Evolutionary conservation across 2,329 filamentous ascomycete genomes (phyloP), one percentile per base, ranked within the genome.

Genomic region (Pyricularia grisea): DNA sequence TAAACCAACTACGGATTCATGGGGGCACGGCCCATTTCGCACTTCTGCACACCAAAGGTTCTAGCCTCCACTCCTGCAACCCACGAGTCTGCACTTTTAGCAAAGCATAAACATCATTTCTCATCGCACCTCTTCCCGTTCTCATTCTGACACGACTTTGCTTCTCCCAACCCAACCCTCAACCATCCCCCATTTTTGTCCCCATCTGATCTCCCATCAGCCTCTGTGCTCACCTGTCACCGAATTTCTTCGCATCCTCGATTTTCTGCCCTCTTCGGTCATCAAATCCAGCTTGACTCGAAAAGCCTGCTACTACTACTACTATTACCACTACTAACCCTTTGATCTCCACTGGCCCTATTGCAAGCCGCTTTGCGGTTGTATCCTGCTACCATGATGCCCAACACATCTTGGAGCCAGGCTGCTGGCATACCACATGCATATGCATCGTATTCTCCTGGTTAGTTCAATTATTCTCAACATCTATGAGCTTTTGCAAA

Each of bases 351-450:
- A 55, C 42, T 55, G 42, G 42, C 42, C 42, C n/a, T 2, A n/a
- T 9, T 55, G 42, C 42, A 55, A n/a, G 20, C 42, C 65, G 31
- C 31, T 66, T 36, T 25, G 65, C 65, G 65, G 65, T 30, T 67
- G 28, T 67, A 36, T 25, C 42, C 66, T 50, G 66, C 66, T 11
- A 60, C 58, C 17, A 68, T 68, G 66, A 68, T 68, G 66, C 66
- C 66, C 66, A 68, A 68, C 28, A 33, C 66, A 17, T 68, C 42
- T n/a, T 55, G 66, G 66, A 61, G 33, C 66, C 66, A 68, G 66
- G n/a, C 66, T n/a, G 50, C 66, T 36, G 25, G 31, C 50, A 58
- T 67, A 50, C 66, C 66, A 36, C 66, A 50, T 67, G 66, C 55
- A 33, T 68, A 68, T 33, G 12, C 66, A 25, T 20, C 66, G 12